These are phyloP conservation scores for Elymus sibiricus DNA, from an alignment of 176 grass and related monocot species.

Conservation along the genomic window DNA sequence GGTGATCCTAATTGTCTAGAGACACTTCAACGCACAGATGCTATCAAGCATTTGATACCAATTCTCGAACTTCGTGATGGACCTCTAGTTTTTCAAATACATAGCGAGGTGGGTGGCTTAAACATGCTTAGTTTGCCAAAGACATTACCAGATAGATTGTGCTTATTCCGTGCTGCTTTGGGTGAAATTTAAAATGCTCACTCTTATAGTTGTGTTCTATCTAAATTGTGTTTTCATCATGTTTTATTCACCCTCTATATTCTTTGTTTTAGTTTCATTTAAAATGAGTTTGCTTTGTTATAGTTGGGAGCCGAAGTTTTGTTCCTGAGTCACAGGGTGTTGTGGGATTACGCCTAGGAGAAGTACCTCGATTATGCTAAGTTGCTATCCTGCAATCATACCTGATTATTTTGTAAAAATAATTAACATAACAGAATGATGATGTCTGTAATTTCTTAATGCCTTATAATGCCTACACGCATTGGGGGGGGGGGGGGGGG, in stretches of 20 bases:
- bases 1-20: constrained; percentile 97
- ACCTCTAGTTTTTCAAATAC: constrained; percentile 87
- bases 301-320: neutral
- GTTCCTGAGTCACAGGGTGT: neutral
- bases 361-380: neutral
- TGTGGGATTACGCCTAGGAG: neutral
- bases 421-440: neutral
- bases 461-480: neutral
- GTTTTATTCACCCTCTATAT: neutral
- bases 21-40: constrained; percentile 93
- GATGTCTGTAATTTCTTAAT: neutral
- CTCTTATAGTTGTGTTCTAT: neutral
- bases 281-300: neutral
- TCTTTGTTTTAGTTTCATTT: neutral
- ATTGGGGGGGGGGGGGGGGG: neutral
- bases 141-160: neutral
- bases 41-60: constrained; percentile 97
- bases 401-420: neutral
- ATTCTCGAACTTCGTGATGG: constrained; percentile 95
- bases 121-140: constrained; percentile 1
- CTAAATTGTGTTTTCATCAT: neutral
- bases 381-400: neutral
- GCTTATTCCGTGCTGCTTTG: neutral
- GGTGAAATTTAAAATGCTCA: neutral
- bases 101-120: constrained; percentile 59